Conservation (phyloP, 2,329 filamentous ascomycete genomes). For the Capronia americana region DNA sequence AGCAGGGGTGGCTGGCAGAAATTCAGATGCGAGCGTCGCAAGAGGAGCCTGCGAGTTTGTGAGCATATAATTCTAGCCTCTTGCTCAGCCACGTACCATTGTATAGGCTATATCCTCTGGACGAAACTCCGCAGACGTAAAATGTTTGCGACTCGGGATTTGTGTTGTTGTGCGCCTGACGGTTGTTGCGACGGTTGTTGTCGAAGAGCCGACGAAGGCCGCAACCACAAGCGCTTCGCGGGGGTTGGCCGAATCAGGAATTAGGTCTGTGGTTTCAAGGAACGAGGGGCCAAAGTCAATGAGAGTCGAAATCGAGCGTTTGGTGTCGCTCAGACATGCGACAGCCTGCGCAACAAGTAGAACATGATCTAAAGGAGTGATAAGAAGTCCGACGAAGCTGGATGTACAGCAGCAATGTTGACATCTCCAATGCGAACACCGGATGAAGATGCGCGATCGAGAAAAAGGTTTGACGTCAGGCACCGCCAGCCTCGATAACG, state of each 20-base stretch:
- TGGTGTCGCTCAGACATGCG: slow-evolving; percentile 1
- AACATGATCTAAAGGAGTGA: slow-evolving; percentile 6
- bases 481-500: slow-evolving; percentile 1
- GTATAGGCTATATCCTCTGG: not conserved
- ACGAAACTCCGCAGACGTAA: not conserved
- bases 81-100: slow-evolving; percentile 30
- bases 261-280: slow-evolving; percentile 1
- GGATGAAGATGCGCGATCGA: slow-evolving; percentile 10
- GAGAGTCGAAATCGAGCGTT: not conserved
- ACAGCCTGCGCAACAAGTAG: slow-evolving; percentile 1
- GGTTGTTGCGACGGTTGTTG: slow-evolving; percentile 1
- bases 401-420: slow-evolving; percentile 5
- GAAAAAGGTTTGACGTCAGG: slow-evolving; percentile 20
- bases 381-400: slow-evolving; percentile 6
- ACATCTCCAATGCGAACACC: slow-evolving; percentile 12
- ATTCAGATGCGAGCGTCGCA: slow-evolving; percentile 24
- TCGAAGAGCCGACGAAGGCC: not conserved
- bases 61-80: not conserved
- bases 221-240: slow-evolving; percentile 11
- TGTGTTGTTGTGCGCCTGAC: not conserved
- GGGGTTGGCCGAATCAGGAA: not conserved
- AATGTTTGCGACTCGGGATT: not conserved
- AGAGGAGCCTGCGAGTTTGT: slow-evolving; percentile 25
- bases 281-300: slow-evolving; percentile 4
- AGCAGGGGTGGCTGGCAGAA: slow-evolving; percentile 30